Percentiles rank a stretch among this genome's conserved stretches.
These are phyloP conservation scores for Wakefieldia striispora DNA, from an alignment of 768 basidiomycete species.

Conservation along the genomic window DNA sequence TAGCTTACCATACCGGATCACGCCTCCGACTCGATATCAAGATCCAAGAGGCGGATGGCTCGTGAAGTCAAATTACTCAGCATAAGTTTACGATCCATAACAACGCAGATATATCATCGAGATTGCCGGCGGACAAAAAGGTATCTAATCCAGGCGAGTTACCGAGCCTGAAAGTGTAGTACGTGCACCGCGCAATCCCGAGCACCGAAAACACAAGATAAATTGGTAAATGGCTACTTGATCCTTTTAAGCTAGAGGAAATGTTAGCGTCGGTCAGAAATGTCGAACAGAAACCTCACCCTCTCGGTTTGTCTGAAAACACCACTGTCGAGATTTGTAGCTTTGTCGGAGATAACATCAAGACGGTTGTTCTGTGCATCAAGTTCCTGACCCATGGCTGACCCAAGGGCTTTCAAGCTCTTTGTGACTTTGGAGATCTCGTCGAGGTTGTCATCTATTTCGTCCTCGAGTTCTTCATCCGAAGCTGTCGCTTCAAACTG, in stretches of 20 bases:
- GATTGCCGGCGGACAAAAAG: slow-evolving; percentile 1
- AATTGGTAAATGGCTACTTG: slow-evolving; percentile 35
- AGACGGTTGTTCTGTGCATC: slow-evolving; percentile 83
- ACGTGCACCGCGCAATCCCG: background rate
- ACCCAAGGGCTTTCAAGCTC: slow-evolving; percentile 73
- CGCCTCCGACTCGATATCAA: too few species aligned
- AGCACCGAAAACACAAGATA: background rate
- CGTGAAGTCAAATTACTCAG: too few species aligned
- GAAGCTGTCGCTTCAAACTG: slow-evolving; percentile 90
- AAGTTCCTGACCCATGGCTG: slow-evolving; percentile 85
- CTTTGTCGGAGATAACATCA: slow-evolving; percentile 74
- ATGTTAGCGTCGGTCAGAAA: slow-evolving; percentile 7
- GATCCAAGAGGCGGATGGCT: too few species aligned
- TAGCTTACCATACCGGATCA: too few species aligned
- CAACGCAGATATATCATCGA: background rate
- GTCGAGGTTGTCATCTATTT: slow-evolving; percentile 87
- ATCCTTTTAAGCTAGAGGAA: slow-evolving; percentile 55
- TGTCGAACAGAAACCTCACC: slow-evolving; percentile 42
- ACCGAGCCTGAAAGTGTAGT: background rate
- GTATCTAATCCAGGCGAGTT: slow-evolving; percentile 17
- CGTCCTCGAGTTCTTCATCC: slow-evolving; percentile 94
- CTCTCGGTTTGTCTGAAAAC: slow-evolving; percentile 82
- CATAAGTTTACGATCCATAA: background rate
- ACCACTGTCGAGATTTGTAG: slow-evolving; percentile 67
- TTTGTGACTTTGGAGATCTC: slow-evolving; percentile 79